Percentiles rank a stretch among this genome's conserved stretches.
phyloP scores from a whole-genome alignment of 2,329 filamentous ascomycete species.

The Ciborinia camelliae region DNA sequence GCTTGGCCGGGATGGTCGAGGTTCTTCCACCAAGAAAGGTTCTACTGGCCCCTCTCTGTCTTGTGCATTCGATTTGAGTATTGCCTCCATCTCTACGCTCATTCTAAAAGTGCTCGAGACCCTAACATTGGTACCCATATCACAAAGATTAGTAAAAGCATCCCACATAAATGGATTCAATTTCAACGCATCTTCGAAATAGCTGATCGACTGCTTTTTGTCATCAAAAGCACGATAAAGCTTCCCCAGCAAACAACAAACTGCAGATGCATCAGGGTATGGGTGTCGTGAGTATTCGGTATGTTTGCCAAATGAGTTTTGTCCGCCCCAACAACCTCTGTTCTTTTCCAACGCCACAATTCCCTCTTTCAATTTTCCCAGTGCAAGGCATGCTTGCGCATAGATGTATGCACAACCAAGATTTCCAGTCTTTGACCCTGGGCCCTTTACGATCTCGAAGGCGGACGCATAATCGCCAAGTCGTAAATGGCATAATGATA shows the following conservation, averaged over 20 bases:
- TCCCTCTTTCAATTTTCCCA: conserved; percentile 78
- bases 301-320: conserved; percentile 78
- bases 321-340: conserved; percentile 69
- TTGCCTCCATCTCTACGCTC: conserved; percentile 58
- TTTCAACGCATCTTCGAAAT: conserved; percentile 85
- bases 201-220: conserved; percentile 77
- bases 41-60: conserved; percentile 20
- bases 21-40: neutral
- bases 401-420: conserved; percentile 88
- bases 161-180: conserved; percentile 98
- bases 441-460: conserved; percentile 73
- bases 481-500: conserved; percentile 80
- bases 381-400: conserved; percentile 78
- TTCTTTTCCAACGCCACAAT: conserved; percentile 80
- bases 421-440: conserved; percentile 68
- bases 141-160: conserved; percentile 83
- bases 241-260: conserved; percentile 82
- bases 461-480: conserved; percentile 81
- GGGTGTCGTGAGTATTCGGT: conserved; percentile 70
- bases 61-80: conserved; percentile 40
- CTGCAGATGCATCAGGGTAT: conserved; percentile 76
- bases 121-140: conserved; percentile 77
- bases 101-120: conserved; percentile 84
- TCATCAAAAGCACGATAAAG: conserved; percentile 79
- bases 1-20: conserved; percentile 22